phyloP scores from a whole-genome alignment of 78 protist species.

The Dictyostelium firmibasis region DNA sequence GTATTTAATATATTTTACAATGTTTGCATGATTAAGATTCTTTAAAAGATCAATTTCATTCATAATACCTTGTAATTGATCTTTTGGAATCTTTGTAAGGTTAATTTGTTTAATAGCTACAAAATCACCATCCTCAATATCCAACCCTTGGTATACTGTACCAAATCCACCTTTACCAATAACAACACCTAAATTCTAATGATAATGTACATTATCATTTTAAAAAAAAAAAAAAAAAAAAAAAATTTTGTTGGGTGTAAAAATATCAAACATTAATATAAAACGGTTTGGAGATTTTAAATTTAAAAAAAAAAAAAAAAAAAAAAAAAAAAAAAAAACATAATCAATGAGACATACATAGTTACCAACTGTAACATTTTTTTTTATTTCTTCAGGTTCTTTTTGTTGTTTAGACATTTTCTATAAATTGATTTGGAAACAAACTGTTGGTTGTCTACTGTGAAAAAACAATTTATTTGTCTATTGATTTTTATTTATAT shows the following conservation, averaged over 20 bases:
- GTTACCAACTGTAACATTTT: constrained; percentile 29
- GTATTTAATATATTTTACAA: constrained; percentile 86
- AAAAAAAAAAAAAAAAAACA: background rate
- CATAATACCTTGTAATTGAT: constrained; percentile 64
- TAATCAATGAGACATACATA: constrained; percentile 3
- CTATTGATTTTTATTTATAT: no score
- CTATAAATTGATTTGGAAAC: background rate
- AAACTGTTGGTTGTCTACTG: background rate
- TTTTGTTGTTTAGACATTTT: background rate
- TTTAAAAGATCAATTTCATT: constrained; percentile 91
- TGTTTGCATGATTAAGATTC: constrained; percentile 88
- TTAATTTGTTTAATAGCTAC: constrained; percentile 93
- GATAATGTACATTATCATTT: background rate
- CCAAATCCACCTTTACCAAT: constrained; percentile 88
- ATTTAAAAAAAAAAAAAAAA: background rate
- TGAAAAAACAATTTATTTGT: background rate
- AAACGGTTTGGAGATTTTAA: background rate
- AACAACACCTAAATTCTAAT: constrained; percentile 68
- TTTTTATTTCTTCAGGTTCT: constrained; percentile 30
- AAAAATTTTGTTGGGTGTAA: background rate
- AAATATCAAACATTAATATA: background rate
- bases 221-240: no score
- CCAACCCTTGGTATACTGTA: constrained; percentile 82
- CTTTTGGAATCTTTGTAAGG: constrained; percentile 74
- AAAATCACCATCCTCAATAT: constrained; percentile 80